Percentiles rank a stretch among this genome's conserved stretches.
Evolutionary conservation across 2,329 filamentous ascomycete species (phyloP).

Genomic region (Venturia pyrina): DNA sequence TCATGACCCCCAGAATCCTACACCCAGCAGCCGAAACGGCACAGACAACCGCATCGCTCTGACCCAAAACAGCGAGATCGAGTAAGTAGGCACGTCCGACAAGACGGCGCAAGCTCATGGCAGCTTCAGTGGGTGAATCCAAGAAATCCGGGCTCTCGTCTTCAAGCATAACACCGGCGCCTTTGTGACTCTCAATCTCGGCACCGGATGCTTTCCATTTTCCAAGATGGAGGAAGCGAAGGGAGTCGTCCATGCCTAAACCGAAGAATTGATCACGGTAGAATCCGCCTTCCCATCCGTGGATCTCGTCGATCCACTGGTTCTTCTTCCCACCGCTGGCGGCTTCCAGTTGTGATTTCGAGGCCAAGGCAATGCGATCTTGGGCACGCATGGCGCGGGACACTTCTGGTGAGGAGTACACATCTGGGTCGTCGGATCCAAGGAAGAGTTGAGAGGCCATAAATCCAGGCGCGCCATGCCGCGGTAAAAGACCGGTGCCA

Average conservation of each 20-base stretch:
- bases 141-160: conserved; percentile 7
- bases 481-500: conserved; percentile 4
- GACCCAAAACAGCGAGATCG: conserved; percentile 64
- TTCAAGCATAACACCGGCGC: conserved; percentile 12
- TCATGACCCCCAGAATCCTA: conserved; percentile 69
- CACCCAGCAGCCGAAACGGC: conserved; percentile 60
- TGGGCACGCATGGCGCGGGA: conserved; percentile 51
- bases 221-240: neutral
- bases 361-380: conserved; percentile 65
- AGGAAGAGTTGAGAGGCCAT: conserved; percentile 44
- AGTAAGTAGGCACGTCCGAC: conserved; percentile 74
- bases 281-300: conserved; percentile 85
- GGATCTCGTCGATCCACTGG: conserved; percentile 62
- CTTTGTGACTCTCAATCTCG: conserved; percentile 29
- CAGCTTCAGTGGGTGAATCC: conserved; percentile 19
- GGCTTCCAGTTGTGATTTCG: conserved; percentile 43
- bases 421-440: conserved; percentile 72
- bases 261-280: conserved; percentile 74
- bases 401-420: conserved; percentile 59
- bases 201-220: conserved; percentile 21
- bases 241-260: conserved; percentile 40
- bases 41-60: conserved; percentile 63
- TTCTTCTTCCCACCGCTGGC: conserved; percentile 28
- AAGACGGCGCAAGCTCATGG: conserved; percentile 59
- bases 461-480: conserved; percentile 12